Evolutionary conservation across 495 filamentous ascomycete genomes (phyloP).

Genomic region (Evernia prunastri): DNA sequence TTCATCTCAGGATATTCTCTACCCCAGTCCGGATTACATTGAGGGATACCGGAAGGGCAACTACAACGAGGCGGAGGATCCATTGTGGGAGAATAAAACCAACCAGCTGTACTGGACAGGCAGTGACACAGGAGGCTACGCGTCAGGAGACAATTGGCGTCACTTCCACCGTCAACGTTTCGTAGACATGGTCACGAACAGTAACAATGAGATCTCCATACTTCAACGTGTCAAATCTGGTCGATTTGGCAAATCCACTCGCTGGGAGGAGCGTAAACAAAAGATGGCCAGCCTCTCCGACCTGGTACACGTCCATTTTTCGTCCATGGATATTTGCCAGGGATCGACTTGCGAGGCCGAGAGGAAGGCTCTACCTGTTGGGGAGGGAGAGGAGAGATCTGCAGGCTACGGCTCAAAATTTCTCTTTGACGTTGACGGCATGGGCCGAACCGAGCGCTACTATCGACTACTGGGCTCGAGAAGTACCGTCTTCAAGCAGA

Average conservation of each 20-base stretch:
- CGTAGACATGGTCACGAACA: constrained; percentile 29
- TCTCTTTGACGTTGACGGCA: constrained; percentile 52
- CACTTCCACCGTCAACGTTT: constrained; percentile 45
- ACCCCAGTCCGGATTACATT: constrained; percentile 33
- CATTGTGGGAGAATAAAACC: constrained; percentile 37
- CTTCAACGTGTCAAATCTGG: constrained; percentile 3
- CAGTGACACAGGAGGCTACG: constrained; percentile 42
- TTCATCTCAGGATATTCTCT: constrained; percentile 36
- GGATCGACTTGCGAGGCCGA: constrained; percentile 14
- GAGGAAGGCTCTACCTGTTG: constrained; percentile 15
- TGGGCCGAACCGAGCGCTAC: constrained; percentile 46
- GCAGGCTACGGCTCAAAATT: constrained; percentile 25
- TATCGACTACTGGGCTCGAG: constrained; percentile 42
- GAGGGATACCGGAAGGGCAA: constrained; percentile 29
- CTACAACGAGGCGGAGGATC: constrained; percentile 35
- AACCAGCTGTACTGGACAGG: constrained; percentile 46
- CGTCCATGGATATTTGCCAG: constrained; percentile 21
- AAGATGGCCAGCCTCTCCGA: constrained; percentile 9
- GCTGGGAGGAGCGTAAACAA: constrained; percentile 3
- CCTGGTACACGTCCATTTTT: constrained; percentile 23
- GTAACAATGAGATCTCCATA: constrained; percentile 14
- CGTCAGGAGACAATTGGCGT: constrained; percentile 33
- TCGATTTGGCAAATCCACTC: constrained; percentile 1
- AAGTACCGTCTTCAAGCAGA: constrained; percentile 42
- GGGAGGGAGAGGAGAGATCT: constrained; percentile 24